These are phyloP conservation scores for Aeschynomene evenia DNA, from an alignment of 306 rosid genomes.

Conservation along the genomic window DNA sequence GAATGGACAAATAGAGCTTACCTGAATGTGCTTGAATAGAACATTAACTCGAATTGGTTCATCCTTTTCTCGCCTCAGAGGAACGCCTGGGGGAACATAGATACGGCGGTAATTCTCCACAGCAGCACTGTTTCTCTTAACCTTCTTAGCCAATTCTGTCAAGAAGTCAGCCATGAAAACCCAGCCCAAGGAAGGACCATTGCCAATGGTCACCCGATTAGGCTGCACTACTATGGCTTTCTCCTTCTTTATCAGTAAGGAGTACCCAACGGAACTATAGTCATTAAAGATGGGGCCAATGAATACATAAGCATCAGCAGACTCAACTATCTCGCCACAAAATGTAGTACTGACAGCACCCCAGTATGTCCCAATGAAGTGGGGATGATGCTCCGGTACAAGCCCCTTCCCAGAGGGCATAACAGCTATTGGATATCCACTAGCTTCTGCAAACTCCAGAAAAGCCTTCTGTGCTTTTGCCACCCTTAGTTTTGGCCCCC, in stretches of 20 bases:
- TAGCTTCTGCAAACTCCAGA: conserved; percentile 66
- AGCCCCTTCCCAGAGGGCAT: conserved; percentile 87
- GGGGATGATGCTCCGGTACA: conserved; percentile 70
- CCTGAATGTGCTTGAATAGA: conserved; percentile 75
- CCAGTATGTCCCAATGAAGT: conserved; percentile 74
- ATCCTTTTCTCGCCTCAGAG: conserved; percentile 48
- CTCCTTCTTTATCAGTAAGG: conserved; percentile 72
- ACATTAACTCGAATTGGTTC: conserved; percentile 79
- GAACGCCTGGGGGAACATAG: conserved; percentile 65
- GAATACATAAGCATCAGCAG: conserved; percentile 85
- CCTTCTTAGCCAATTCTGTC: conserved; percentile 61
- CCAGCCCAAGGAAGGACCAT: conserved; percentile 85
- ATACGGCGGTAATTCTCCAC: conserved; percentile 70
- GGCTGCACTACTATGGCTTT: conserved; percentile 67
- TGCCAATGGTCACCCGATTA: conserved; percentile 69
- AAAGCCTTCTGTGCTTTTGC: conserved; percentile 70
- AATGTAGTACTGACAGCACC: conserved; percentile 79
- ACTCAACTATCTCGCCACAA: conserved; percentile 85
- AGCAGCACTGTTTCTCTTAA: conserved; percentile 62
- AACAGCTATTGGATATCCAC: conserved; percentile 74
- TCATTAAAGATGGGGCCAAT: conserved; percentile 87
- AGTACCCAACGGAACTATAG: conserved; percentile 91
- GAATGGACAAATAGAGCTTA: conserved; percentile 14
- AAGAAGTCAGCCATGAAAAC: conserved; percentile 88
- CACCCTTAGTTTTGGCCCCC: conserved; percentile 75